Conservation (phyloP, 768 basidiomycete genomes). For the Termitomyces sp. region DNA sequence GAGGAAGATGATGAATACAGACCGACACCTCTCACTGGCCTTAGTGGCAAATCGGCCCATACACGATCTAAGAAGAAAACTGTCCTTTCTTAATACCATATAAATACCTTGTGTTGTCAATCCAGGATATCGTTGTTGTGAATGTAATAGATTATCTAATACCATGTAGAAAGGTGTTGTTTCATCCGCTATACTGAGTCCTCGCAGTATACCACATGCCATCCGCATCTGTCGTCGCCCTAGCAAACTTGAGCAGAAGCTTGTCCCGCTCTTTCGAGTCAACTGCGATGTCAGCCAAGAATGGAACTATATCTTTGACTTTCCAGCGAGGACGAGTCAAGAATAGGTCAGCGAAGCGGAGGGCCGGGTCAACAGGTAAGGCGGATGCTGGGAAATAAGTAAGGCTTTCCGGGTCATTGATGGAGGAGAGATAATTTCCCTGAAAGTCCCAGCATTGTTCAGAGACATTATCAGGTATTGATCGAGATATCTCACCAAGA, state of each 20-base stretch:
- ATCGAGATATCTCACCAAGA: conserved; percentile 46
- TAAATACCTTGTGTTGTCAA: not conserved
- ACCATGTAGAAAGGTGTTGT: not conserved
- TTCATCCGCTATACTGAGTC: conserved; percentile 49
- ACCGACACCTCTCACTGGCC: conserved; percentile 33
- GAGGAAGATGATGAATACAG: conserved; percentile 41
- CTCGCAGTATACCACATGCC: conserved; percentile 75
- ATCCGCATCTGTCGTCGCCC: conserved; percentile 63
- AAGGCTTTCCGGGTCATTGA: conserved; percentile 33
- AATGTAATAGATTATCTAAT: not conserved
- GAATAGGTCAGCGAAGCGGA: conserved; percentile 87
- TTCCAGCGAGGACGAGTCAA: conserved; percentile 72
- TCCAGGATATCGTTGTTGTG: not conserved
- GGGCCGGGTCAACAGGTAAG: conserved; percentile 72
- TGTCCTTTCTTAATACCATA: conserved; percentile 2
- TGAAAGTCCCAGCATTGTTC: conserved; percentile 20
- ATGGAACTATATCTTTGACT: conserved; percentile 74
- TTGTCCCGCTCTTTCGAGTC: conserved; percentile 85
- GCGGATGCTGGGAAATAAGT: conserved; percentile 71
- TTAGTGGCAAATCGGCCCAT: conserved; percentile 29
- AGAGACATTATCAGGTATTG: not conserved
- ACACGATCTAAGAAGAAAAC: conserved; percentile 34
- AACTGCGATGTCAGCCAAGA: conserved; percentile 77
- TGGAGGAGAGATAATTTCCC: conserved; percentile 68
- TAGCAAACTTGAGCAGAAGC: conserved; percentile 78